Evolutionary conservation across 805 yeast species (phyloP).

Genomic region (Saccharomycopsis sp.): DNA sequence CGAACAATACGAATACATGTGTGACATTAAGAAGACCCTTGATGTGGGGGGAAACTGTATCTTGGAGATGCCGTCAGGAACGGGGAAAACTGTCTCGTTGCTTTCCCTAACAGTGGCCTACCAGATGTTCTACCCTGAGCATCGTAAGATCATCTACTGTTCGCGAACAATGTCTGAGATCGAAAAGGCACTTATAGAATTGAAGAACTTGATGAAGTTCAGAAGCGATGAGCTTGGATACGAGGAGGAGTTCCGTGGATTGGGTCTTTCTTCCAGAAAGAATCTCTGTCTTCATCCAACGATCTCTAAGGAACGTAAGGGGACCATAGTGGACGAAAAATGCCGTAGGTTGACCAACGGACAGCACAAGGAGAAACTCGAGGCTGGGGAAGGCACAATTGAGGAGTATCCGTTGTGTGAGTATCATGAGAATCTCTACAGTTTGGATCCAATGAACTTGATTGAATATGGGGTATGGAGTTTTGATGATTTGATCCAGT

Average conservation of each 20-base stretch:
- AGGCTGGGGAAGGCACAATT: slow-evolving; percentile 51
- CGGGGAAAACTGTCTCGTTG: slow-evolving; percentile 94
- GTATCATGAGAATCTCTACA: slow-evolving; percentile 84
- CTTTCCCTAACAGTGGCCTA: slow-evolving; percentile 90
- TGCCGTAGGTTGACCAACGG: slow-evolving; percentile 95
- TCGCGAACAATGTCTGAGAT: slow-evolving; percentile 99
- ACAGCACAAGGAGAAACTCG: slow-evolving; percentile 61
- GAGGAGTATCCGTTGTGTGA: slow-evolving; percentile 54
- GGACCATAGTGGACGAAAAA: slow-evolving; percentile 89
- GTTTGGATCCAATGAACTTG: slow-evolving; percentile 78
- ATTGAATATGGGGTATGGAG: slow-evolving; percentile 94
- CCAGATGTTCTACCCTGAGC: slow-evolving; percentile 92
- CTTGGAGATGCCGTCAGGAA: slow-evolving; percentile 98
- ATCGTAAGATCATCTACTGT: slow-evolving; percentile 88
- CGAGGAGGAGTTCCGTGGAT: slow-evolving; percentile 85
- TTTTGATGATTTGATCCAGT: slow-evolving; percentile 72
- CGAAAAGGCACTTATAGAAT: slow-evolving; percentile 91
- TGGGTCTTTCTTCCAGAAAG: slow-evolving; percentile 92
- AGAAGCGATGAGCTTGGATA: slow-evolving; percentile 78
- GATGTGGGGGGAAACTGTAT: slow-evolving; percentile 97
- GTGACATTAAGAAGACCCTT: slow-evolving; percentile 84
- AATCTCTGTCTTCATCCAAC: slow-evolving; percentile 88
- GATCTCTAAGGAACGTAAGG: slow-evolving; percentile 83
- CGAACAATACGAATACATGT: slow-evolving; percentile 97
- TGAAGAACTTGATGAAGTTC: slow-evolving; percentile 81